Base-by-base conservation (phyloP, 169 alveolate species). In the Cryptosporidium xiaoi region DNA sequence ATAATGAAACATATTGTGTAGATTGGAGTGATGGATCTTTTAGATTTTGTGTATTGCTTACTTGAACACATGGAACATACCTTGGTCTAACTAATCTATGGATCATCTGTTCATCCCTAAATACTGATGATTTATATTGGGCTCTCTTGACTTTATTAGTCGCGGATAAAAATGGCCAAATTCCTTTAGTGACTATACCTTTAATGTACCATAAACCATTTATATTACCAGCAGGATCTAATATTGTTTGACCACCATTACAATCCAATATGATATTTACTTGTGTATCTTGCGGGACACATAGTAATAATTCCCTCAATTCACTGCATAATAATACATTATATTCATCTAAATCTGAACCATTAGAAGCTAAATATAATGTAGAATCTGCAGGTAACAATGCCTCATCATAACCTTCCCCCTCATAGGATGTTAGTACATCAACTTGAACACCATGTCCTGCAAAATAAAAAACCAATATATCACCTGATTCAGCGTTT, bases 321-420 rank as follows among this genome's bases (percentile, higher is more conserved):
- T 94, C 96, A 62, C 83, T 83, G 33, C 96, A 90, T 40, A 95
- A 93, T 66, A 95, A 66, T 64, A 94, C 90, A 82, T 93, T 93
- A 48, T 92, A 84, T 18, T 84, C 89, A 15, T 92, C 93, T 51
- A 90, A 91, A 82, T 92, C 94, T 40, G 68, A 66, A 13, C 84
- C 69, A 62, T 56, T 66, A n/a, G 65, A 65, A 66, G 89, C 90
- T n/a, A 77, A 40, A 33, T 83, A 66, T 27, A 64, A 51, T 51
- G 87, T 82, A 51, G 92, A 95, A 51, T 95, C 98, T 13, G 93
- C 91, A 48, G 97, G 96, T n/a, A 95, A 92, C 51, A 95, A 71
- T 27, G 97, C 98, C 90, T 95, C 98, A 71, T 95, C 98, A 69
- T 92, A 95, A 34, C 98, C 98, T 71, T 95, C 98, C 10, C 97